Conservation (phyloP, 2,329 filamentous ascomycete genomes). For the Beauveria caledonica region DNA sequence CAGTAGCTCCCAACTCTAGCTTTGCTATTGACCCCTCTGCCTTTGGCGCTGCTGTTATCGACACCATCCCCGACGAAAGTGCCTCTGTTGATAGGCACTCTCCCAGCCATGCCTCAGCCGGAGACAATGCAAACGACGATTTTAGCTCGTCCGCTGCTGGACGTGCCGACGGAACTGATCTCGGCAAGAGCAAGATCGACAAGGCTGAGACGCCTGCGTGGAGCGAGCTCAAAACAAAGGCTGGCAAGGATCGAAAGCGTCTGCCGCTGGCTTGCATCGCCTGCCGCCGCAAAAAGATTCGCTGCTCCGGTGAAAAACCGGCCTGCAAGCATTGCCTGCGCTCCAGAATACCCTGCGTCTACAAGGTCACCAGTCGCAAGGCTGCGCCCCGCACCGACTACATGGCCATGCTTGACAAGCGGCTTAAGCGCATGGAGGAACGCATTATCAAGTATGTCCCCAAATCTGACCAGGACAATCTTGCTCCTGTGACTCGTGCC, state of each 20-base stretch:
- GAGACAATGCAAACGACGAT: conserved; percentile 49
- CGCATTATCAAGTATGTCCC: conserved; percentile 93
- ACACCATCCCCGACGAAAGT: conserved; percentile 35
- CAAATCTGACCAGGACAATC: conserved; percentile 66
- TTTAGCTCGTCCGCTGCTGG: conserved; percentile 43
- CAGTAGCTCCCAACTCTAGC: conserved; percentile 14
- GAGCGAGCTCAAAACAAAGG: conserved; percentile 83
- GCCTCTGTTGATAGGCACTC: conserved; percentile 33
- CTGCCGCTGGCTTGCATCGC: conserved; percentile 91
- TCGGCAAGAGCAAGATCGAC: conserved; percentile 48
- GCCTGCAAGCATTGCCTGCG: conserved; percentile 93
- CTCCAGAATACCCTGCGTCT: conserved; percentile 90
- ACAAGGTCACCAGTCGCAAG: conserved; percentile 93
- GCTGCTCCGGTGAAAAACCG: conserved; percentile 94
- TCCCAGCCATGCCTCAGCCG: conserved; percentile 38
- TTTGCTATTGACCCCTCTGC: conserved; percentile 16
- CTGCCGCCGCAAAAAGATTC: conserved; percentile 93
- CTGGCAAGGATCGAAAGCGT: conserved; percentile 90
- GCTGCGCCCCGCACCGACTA: conserved; percentile 93
- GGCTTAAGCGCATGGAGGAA: conserved; percentile 94
- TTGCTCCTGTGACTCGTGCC: conserved; percentile 64
- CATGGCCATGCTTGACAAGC: conserved; percentile 97
- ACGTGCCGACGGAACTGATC: conserved; percentile 44
- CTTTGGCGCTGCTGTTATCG: conserved; percentile 23
- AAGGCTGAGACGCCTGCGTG: conserved; percentile 57